A percentile compares a stretch with the other conserved stretches of the same genome.
Evolutionary conservation across 345 rosid genomes (phyloP).

Genomic region (Orychophragmus violaceus): DNA sequence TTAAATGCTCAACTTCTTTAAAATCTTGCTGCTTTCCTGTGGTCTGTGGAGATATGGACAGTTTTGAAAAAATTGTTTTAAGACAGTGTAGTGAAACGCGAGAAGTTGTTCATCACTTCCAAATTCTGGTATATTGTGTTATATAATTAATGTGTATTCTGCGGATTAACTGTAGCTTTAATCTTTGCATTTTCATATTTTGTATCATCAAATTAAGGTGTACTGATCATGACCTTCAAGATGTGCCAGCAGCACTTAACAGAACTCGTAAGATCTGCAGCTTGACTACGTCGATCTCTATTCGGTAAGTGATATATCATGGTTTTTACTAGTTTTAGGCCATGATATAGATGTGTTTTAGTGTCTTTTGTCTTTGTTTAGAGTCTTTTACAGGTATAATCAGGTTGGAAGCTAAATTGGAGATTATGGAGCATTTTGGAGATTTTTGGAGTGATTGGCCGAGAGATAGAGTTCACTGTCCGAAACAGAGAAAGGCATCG

Average conservation of each 20-base stretch:
- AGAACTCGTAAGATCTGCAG: conserved; percentile 50
- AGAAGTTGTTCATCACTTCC: conserved; percentile 58
- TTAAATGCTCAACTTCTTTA: too few species aligned
- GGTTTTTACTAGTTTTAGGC: too few species aligned
- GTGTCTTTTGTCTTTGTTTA: too few species aligned
- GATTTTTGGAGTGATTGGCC: too few species aligned
- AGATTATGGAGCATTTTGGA: too few species aligned
- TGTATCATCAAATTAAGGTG: conserved; percentile 33
- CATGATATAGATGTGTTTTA: too few species aligned
- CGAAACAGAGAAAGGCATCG: too few species aligned
- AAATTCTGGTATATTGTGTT: conserved; percentile 44
- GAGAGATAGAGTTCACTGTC: too few species aligned
- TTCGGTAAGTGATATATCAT: too few species aligned
- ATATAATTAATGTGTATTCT: neutral
- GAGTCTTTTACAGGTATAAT: too few species aligned
- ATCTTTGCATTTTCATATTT: neutral
- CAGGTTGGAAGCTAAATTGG: too few species aligned
- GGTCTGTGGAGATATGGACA: conserved; percentile 46
- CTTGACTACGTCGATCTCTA: conserved; percentile 61
- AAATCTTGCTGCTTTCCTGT: neutral
- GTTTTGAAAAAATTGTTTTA: conserved; percentile 42
- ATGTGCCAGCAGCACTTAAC: conserved; percentile 50
- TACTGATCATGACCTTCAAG: conserved; percentile 55
- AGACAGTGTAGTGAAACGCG: conserved; percentile 50
- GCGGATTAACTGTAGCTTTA: neutral